phyloP scores from a whole-genome alignment of 2,329 filamentous ascomycete species.

The Pyrenophora tritici-repentis region DNA sequence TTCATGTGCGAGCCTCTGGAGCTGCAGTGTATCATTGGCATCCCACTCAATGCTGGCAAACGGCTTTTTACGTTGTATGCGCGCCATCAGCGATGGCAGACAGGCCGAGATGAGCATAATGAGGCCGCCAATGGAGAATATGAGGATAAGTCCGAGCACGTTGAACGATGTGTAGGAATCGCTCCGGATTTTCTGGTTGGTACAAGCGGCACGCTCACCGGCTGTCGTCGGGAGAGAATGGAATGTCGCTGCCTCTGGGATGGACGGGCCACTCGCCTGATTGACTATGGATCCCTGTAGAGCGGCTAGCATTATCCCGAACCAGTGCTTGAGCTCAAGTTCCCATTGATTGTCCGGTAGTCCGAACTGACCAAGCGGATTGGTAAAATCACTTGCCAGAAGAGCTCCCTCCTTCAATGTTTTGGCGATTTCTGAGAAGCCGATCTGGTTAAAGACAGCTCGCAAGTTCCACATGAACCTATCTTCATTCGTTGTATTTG shows the following conservation, averaged over 20 bases:
- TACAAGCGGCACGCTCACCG: conserved; percentile 15
- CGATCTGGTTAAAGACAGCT: conserved; percentile 10
- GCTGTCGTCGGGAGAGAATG: conserved; percentile 9
- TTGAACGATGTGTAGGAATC: conserved; percentile 28
- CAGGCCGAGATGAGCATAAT: conserved; percentile 14
- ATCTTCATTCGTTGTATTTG: conserved; percentile 5
- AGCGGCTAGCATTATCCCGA: conserved; percentile 32
- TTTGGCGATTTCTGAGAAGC: conserved; percentile 7
- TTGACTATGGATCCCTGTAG: conserved; percentile 31
- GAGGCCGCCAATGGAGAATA: conserved; percentile 20
- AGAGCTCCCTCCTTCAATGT: conserved; percentile 10
- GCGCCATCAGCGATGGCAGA: neutral
- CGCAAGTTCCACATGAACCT: conserved; percentile 1
- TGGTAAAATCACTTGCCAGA: conserved; percentile 15
- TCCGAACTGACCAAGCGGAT: conserved; percentile 14
- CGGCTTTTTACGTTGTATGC: conserved; percentile 3
- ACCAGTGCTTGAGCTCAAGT: conserved; percentile 40
- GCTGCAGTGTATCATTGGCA: conserved; percentile 22
- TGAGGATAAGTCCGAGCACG: conserved; percentile 24
- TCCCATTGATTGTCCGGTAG: conserved; percentile 46
- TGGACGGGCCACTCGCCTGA: conserved; percentile 15
- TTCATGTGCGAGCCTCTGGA: conserved; percentile 32
- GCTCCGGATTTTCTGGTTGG: conserved; percentile 28
- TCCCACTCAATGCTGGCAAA: conserved; percentile 17
- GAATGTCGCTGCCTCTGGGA: conserved; percentile 4